phyloP scores from a whole-genome alignment of 768 basidiomycete genomes.

The Lentinula aciculospora region DNA sequence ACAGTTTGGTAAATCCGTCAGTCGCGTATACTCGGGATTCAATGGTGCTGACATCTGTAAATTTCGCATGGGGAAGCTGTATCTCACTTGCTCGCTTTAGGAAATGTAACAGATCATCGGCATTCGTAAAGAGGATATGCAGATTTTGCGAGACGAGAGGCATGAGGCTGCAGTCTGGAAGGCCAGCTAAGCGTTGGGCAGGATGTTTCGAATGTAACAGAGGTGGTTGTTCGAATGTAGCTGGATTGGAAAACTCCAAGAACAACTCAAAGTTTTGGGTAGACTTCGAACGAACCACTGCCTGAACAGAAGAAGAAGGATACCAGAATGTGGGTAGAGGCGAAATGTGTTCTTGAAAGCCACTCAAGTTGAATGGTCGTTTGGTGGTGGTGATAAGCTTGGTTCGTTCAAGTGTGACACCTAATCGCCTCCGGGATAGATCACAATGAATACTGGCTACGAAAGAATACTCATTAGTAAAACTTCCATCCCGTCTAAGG shows the following conservation, averaged over 20 bases:
- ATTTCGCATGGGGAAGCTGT: not conserved
- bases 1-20: not conserved
- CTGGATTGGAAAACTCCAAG: not conserved
- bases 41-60: not conserved
- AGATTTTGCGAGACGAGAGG: not conserved
- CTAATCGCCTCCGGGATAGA: not conserved
- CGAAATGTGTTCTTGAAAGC: not conserved
- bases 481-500: not conserved
- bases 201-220: no score
- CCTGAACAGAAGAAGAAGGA: not conserved
- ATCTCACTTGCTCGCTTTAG: not conserved
- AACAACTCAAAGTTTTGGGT: not conserved
- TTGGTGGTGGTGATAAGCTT: not conserved
- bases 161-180: not conserved
- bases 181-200: not conserved
- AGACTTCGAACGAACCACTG: not conserved
- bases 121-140: not conserved
- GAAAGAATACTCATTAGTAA: not conserved
- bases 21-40: not conserved
- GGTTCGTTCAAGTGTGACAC: not conserved
- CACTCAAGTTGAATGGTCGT: not conserved
- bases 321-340: not conserved
- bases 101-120: not conserved
- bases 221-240: not conserved
- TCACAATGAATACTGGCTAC: not conserved